Evolutionary conservation across 768 basidiomycete species (phyloP), one percentile per base, ranked within the genome.

Genomic region (Psilocybe cyanescens): DNA sequence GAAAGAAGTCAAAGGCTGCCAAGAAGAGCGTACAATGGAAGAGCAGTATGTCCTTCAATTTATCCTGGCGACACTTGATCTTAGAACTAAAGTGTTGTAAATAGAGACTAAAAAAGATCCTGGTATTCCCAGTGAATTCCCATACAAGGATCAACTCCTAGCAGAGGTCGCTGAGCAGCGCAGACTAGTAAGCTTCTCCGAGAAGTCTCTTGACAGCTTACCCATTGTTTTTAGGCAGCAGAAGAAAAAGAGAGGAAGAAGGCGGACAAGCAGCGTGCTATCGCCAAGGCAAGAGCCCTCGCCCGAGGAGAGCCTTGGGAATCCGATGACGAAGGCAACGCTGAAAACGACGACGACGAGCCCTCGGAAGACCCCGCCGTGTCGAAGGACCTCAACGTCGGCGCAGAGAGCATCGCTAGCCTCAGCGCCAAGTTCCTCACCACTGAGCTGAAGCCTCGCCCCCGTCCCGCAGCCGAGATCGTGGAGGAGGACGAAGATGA

Each of bases 111-210:
- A 86, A 69, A 95, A 94, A 74, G 95, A 98, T 73, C 94, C 92
- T 31, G 95, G 95, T 48, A 95, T 97, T 65, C 95, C 95, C 6
- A 96, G 91, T 75, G 88, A 87, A 61, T 95, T 95, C 77, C 95
- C 94, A 3, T 95, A 89, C 82, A 98, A 97, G 76, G 95, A 96
- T 69, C 89, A 94, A 75, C 90, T 98, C 64, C 79, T 98, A 30
- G 95, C 94, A 4, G 95, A 98, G 69, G 83, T 97, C 55, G 89
- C 89, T 48, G 91, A 92, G 67, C 84, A 92, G 70, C 87, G 94
- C 63, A 81, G 91, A 69, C 75, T 81, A 64, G 94, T 95, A 68
- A 68, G 84, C 74, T 11, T 31, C 17, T 29, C 60, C 1, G 47
- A 4, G 3, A 51, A 30, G 0, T 63, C n/a, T 29, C 46, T 6